These are phyloP conservation scores for Trypethelium eluteriae DNA, from an alignment of 495 filamentous ascomycete species.

Conservation along the genomic window DNA sequence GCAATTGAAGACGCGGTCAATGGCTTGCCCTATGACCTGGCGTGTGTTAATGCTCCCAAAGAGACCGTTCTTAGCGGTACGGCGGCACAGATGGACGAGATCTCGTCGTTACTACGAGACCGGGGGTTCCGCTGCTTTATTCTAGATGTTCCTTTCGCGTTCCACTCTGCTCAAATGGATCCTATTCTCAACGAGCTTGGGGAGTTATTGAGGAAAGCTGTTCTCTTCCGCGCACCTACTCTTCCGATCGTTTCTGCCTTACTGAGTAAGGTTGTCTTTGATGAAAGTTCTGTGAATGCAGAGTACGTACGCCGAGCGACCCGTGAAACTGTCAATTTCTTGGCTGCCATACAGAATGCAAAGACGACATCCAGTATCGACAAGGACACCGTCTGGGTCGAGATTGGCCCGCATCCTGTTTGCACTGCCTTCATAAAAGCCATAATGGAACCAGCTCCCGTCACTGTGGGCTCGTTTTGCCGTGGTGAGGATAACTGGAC, in stretches of 20 bases:
- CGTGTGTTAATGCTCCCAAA: conserved; percentile 34
- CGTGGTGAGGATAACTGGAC: conserved; percentile 20
- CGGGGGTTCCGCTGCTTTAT: conserved; percentile 36
- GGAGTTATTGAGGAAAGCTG: conserved; percentile 41
- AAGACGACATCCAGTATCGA: conserved; percentile 21
- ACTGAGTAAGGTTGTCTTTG: conserved; percentile 52
- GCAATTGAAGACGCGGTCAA: not conserved
- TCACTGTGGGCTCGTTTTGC: not conserved
- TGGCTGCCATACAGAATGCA: conserved; percentile 45
- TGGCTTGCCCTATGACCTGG: conserved; percentile 27
- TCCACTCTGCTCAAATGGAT: conserved; percentile 74
- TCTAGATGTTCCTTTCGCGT: conserved; percentile 68
- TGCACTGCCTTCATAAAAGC: conserved; percentile 27
- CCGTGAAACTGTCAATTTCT: conserved; percentile 67
- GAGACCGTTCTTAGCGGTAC: conserved; percentile 34
- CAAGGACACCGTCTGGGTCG: conserved; percentile 33
- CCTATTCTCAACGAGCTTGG: conserved; percentile 63
- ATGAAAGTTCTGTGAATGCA: conserved; percentile 47
- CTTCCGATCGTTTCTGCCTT: conserved; percentile 69
- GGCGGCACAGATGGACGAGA: conserved; percentile 19
- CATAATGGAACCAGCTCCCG: conserved; percentile 1
- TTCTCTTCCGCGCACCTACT: conserved; percentile 55
- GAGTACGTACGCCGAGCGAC: conserved; percentile 59
- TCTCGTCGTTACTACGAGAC: conserved; percentile 15
- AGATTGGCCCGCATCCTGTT: conserved; percentile 41